Conservation (phyloP, 2,329 filamentous ascomycete species). For the Oidium heveae region DNA sequence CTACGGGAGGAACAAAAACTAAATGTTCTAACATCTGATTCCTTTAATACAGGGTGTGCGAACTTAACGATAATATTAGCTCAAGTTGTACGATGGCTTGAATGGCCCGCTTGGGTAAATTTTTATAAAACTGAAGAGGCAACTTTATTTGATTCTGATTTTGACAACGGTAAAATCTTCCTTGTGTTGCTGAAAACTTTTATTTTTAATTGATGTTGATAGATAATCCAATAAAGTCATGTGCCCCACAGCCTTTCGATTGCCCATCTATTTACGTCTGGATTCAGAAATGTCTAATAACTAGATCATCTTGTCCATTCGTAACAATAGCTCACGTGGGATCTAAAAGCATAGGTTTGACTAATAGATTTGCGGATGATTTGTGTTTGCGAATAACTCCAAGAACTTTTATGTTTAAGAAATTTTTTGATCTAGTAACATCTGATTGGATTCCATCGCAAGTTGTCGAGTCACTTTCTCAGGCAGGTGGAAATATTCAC, state of each 20-base stretch:
- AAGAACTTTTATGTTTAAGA: constrained; percentile 43
- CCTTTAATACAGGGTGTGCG: constrained; percentile 19
- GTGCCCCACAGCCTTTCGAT: constrained; percentile 22
- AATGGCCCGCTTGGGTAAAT: constrained; percentile 39
- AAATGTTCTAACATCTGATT: constrained; percentile 29
- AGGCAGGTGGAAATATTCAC: constrained; percentile 37
- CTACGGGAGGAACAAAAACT: constrained; percentile 79
- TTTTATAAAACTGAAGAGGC: constrained; percentile 37
- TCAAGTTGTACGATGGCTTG: constrained; percentile 63
- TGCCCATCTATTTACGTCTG: constrained; percentile 35
- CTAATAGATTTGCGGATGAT: constrained; percentile 4
- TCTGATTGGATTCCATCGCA: constrained; percentile 26
- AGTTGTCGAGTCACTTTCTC: constrained; percentile 49
- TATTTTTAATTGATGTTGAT: neutral
- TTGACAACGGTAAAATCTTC: constrained; percentile 22
- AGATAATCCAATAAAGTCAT: constrained; percentile 5
- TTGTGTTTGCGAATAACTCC: constrained; percentile 21
- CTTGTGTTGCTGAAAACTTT: neutral
- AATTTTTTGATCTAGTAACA: constrained; percentile 35
- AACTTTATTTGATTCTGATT: constrained; percentile 24
- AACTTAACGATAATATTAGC: constrained; percentile 49
- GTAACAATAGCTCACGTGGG: constrained; percentile 24
- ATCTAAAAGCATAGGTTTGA: constrained; percentile 9
- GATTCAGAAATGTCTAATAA: constrained; percentile 19
- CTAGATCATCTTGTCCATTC: constrained; percentile 16